Conservation (phyloP, 805 yeast species). For the Candida lessepsii region DNA sequence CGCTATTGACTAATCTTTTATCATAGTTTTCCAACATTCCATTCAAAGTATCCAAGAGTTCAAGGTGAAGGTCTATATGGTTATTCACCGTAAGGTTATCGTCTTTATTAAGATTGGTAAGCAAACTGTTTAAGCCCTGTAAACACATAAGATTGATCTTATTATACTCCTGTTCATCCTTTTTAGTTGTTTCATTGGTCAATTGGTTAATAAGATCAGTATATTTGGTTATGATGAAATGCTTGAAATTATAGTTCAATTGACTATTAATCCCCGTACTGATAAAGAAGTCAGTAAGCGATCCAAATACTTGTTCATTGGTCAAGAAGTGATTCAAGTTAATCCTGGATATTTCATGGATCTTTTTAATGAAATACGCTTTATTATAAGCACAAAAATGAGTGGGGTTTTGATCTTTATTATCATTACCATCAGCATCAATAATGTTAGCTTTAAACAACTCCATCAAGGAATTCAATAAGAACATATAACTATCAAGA, state of each 20-base stretch:
- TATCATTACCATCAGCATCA: background rate
- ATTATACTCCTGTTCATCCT: slow-evolving; percentile 5
- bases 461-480: slow-evolving; percentile 47
- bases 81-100: slow-evolving; percentile 51
- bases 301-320: slow-evolving; percentile 28
- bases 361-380: slow-evolving; percentile 51
- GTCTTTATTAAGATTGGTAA: slow-evolving; percentile 5
- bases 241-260: slow-evolving; percentile 43
- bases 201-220: slow-evolving; percentile 47
- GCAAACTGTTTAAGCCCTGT: slow-evolving; percentile 37
- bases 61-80: slow-evolving; percentile 67
- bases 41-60: slow-evolving; percentile 61
- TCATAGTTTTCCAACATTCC: slow-evolving; percentile 80
- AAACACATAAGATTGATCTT: slow-evolving; percentile 29
- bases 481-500: slow-evolving; percentile 44
- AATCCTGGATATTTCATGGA: slow-evolving; percentile 51
- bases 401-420: background rate
- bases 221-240: slow-evolving; percentile 50
- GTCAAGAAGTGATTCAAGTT: slow-evolving; percentile 49
- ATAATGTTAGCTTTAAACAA: slow-evolving; percentile 30
- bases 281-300: slow-evolving; percentile 50
- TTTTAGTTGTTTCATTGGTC: slow-evolving; percentile 35
- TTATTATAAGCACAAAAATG: slow-evolving; percentile 53
- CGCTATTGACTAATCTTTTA: slow-evolving; percentile 37
- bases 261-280: slow-evolving; percentile 37